Evolutionary conservation across 371 early-diverging fungal species (phyloP).

Genomic region (Mucor indicus): DNA sequence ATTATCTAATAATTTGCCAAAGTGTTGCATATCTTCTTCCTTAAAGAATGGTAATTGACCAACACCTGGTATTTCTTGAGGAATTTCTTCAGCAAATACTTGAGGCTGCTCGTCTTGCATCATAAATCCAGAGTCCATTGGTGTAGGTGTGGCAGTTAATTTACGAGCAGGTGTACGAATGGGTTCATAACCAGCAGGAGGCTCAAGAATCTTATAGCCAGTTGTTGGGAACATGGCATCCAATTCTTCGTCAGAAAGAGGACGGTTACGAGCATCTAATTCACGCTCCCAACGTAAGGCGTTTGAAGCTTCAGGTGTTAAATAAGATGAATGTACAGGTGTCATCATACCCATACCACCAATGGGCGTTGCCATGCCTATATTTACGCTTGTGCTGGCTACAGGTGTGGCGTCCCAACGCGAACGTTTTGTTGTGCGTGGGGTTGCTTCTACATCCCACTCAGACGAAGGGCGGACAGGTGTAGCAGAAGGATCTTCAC

Average conservation of each 20-base stretch:
- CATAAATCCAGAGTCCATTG: slow-evolving; percentile 79
- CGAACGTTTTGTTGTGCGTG: slow-evolving; percentile 57
- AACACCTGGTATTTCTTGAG: slow-evolving; percentile 88
- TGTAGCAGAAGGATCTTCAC: slow-evolving; percentile 40
- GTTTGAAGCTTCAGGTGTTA: slow-evolving; percentile 81
- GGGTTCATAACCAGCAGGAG: slow-evolving; percentile 87
- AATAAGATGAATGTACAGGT: slow-evolving; percentile 49
- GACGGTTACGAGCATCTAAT: slow-evolving; percentile 83
- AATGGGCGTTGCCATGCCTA: slow-evolving; percentile 66
- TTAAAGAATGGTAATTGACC: slow-evolving; percentile 92
- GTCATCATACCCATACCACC: slow-evolving; percentile 81
- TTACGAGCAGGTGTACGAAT: slow-evolving; percentile 96
- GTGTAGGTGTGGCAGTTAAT: slow-evolving; percentile 91
- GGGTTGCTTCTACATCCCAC: slow-evolving; percentile 65
- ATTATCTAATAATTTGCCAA: slow-evolving; percentile 88
- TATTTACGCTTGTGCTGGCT: slow-evolving; percentile 35
- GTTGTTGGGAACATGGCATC: slow-evolving; percentile 89
- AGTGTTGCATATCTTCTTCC: slow-evolving; percentile 95
- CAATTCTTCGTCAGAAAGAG: slow-evolving; percentile 89
- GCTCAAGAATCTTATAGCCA: slow-evolving; percentile 91
- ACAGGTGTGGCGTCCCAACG: slow-evolving; percentile 86
- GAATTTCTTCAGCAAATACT: slow-evolving; percentile 64
- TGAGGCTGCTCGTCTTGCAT: slow-evolving; percentile 76
- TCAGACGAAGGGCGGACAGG: slow-evolving; percentile 28
- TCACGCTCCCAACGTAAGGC: slow-evolving; percentile 82